These are phyloP conservation scores for Populus deltoides DNA, from an alignment of 345 rosid genomes.

Conservation along the genomic window DNA sequence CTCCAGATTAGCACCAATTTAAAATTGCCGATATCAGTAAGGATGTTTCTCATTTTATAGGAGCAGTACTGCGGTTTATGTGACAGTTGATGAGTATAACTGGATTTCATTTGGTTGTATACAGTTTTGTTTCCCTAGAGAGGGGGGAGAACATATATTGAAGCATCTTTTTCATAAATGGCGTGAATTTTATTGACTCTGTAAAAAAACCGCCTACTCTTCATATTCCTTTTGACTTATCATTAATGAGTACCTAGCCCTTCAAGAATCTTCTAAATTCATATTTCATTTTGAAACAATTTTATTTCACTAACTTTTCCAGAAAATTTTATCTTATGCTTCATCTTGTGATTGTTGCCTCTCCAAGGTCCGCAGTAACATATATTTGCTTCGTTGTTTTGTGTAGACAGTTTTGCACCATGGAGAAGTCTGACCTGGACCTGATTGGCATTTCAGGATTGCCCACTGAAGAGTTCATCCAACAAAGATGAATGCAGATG, in stretches of 20 bases:
- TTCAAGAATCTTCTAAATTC: not conserved
- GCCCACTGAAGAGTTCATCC: constrained; percentile 19
- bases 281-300: not conserved
- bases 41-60: not conserved
- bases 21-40: not conserved
- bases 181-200: not conserved
- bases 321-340: not conserved
- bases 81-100: not conserved
- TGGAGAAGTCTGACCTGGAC: constrained; percentile 23
- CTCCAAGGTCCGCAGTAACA: not conserved
- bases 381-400: not conserved
- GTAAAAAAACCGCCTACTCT: not conserved
- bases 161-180: not conserved
- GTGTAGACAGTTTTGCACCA: constrained; percentile 12
- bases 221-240: not conserved
- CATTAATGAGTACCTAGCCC: not conserved
- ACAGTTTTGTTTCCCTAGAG: not conserved
- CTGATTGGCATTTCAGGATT: constrained; percentile 32
- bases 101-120: not conserved
- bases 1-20: not conserved
- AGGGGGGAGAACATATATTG: not conserved
- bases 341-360: not conserved
- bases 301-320: not conserved
- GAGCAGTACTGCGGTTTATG: not conserved
- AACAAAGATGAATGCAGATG: constrained; percentile 51